phyloP scores from a whole-genome alignment of 352 stramenopile species.

The Phytophthora tentaculata region DNA sequence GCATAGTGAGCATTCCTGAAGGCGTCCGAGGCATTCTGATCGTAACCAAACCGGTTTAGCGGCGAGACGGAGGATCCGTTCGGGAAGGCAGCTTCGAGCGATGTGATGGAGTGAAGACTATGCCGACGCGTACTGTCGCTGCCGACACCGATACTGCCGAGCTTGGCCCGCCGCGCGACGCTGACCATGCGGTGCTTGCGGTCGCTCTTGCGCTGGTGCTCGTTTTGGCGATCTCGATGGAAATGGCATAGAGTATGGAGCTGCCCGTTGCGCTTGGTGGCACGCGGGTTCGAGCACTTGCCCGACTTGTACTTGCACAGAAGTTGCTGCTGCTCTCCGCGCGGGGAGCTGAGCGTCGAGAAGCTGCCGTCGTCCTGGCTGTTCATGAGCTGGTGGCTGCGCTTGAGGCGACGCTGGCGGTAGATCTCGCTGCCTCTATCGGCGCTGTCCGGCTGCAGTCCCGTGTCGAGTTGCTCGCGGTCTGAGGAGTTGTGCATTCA shows the following conservation, averaged over 20 bases:
- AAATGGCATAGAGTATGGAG: constrained; percentile 88
- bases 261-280: constrained; percentile 86
- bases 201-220: constrained; percentile 89
- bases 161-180: constrained; percentile 73
- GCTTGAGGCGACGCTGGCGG: constrained; percentile 39
- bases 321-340: constrained; percentile 47
- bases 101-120: constrained; percentile 53
- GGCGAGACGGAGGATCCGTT: constrained; percentile 34
- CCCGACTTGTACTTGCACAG: constrained; percentile 90
- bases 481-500: constrained; percentile 42
- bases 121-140: constrained; percentile 38
- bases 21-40: constrained; percentile 44
- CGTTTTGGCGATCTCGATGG: constrained; percentile 83
- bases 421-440: constrained; percentile 41
- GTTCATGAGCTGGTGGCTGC: constrained; percentile 41
- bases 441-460: constrained; percentile 36
- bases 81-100: constrained; percentile 46
- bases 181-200: constrained; percentile 87
- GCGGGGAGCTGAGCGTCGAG: constrained; percentile 48
- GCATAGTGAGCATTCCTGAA: constrained; percentile 42
- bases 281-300: constrained; percentile 84
- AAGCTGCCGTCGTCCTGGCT: constrained; percentile 38
- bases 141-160: constrained; percentile 66
- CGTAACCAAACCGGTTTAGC: constrained; percentile 37
- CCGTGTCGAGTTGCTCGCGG: constrained; percentile 38